phyloP scores from a whole-genome alignment of 2,329 filamentous ascomycete genomes.

The Akanthomyces dipterigenus region DNA sequence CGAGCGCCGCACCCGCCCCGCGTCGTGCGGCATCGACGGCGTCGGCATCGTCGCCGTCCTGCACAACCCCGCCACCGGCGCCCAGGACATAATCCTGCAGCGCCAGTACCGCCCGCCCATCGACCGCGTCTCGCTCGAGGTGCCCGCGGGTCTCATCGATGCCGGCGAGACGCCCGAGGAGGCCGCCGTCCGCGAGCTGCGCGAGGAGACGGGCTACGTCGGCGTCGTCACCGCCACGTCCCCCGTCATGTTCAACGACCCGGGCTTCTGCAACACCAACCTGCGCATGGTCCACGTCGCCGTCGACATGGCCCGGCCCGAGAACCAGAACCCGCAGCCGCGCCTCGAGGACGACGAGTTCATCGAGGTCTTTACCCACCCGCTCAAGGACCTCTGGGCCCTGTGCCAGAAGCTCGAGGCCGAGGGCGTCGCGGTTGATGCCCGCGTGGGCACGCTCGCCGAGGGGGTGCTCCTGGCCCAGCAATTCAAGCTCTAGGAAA shows the following conservation, averaged over 20 bases:
- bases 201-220: constrained; percentile 61
- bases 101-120: constrained; percentile 62
- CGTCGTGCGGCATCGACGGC: constrained; percentile 57
- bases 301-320: constrained; percentile 61
- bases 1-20: constrained; percentile 61
- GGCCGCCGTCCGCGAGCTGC: constrained; percentile 56
- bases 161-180: constrained; percentile 54
- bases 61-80: constrained; percentile 36
- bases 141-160: constrained; percentile 59
- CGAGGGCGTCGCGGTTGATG: constrained; percentile 72
- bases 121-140: constrained; percentile 52
- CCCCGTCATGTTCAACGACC: constrained; percentile 61
- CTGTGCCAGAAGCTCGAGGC: constrained; percentile 60
- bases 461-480: constrained; percentile 72
- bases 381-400: constrained; percentile 55
- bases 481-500: constrained; percentile 36
- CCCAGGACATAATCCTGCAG: constrained; percentile 53
- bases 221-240: constrained; percentile 49
- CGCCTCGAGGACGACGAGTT: constrained; percentile 75
- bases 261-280: constrained; percentile 62
- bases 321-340: constrained; percentile 63
- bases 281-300: constrained; percentile 64
- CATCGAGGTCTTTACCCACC: constrained; percentile 70
- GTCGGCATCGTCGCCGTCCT: constrained; percentile 69
- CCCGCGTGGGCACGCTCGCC: constrained; percentile 67